Conservation (phyloP, 2,329 filamentous ascomycete species). For the Colletotrichum sp. region DNA sequence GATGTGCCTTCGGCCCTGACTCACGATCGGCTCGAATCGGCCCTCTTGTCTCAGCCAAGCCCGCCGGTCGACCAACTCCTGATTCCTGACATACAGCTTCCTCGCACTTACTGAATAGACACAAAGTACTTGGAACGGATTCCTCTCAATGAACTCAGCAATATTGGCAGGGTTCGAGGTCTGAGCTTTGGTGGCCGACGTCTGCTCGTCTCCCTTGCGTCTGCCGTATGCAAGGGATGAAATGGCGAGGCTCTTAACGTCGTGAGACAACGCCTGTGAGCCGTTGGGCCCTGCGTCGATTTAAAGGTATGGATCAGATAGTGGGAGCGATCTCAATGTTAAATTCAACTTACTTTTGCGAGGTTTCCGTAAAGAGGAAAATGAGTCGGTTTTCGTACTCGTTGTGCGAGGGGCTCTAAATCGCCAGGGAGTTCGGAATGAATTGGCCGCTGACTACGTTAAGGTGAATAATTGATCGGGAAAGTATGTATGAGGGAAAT, state of each 20-base stretch:
- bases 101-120: background rate
- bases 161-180: background rate
- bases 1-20: background rate
- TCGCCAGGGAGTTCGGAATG: background rate
- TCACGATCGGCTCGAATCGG: background rate
- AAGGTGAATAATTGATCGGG: background rate
- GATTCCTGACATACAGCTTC: background rate
- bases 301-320: background rate
- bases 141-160: background rate
- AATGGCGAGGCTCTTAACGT: background rate
- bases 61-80: background rate
- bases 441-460: fast-evolving
- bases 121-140: fast-evolving
- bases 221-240: background rate
- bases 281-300: background rate
- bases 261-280: background rate
- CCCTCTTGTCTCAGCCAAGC: background rate
- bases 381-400: fast-evolving
- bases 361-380: background rate
- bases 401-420: fast-evolving
- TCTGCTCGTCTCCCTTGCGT: background rate
- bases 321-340: background rate
- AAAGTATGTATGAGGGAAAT: background rate
- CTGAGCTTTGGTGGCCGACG: background rate
- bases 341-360: background rate